phyloP scores from a whole-genome alignment of 169 alveolate species.

The Plasmodium reichenowi region DNA sequence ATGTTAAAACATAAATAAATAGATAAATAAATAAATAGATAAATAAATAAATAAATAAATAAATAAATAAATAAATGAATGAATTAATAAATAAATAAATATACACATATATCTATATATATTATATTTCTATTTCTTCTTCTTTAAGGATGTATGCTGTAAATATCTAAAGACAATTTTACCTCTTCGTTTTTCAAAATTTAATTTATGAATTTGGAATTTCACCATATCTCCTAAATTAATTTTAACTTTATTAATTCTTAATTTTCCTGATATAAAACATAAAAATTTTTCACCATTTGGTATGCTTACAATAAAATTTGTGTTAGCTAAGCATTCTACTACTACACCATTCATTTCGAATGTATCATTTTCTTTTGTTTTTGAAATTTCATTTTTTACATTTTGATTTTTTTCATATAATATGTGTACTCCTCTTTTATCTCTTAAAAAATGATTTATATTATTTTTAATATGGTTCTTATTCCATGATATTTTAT shows the following conservation, averaged over 20 bases:
- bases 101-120: too few relatives aligned
- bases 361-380: constrained; percentile 36
- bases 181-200: constrained; percentile 72
- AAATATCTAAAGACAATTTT: constrained; percentile 55
- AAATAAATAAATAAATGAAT: too few relatives aligned
- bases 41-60: too few relatives aligned
- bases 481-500: not conserved
- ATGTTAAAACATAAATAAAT: too few relatives aligned
- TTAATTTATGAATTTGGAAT: constrained; percentile 57
- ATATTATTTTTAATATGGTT: not conserved
- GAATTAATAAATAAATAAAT: too few relatives aligned
- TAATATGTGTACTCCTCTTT: too few relatives aligned
- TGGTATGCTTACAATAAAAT: constrained; percentile 61
- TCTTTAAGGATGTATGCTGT: constrained; percentile 33
- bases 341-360: constrained; percentile 74
- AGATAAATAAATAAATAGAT: too few relatives aligned
- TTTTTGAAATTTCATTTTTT: constrained; percentile 12
- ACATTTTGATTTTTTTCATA: constrained; percentile 1
- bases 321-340: constrained; percentile 69
- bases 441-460: too few relatives aligned
- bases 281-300: constrained; percentile 69
- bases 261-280: constrained; percentile 55
- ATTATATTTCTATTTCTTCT: constrained; percentile 4
- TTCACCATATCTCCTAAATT: constrained; percentile 64
- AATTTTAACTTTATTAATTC: constrained; percentile 64